A percentile compares a stretch with the other conserved stretches of the same genome.
Evolutionary conservation across 257 asterid genomes (phyloP).

Genomic region (Solanum megistacrolobum): DNA sequence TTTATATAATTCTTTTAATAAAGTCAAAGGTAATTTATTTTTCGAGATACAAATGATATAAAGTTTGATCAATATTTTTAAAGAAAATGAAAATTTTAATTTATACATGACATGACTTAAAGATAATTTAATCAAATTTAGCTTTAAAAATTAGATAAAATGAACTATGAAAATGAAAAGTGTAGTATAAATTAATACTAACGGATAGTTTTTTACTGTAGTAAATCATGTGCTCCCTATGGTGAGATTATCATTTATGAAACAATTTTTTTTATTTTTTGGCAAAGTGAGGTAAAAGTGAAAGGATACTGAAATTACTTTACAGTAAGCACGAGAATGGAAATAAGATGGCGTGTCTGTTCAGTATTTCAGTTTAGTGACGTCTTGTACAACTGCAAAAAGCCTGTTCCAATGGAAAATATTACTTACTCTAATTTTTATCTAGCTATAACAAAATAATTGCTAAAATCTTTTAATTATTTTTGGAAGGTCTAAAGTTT

Average conservation of each 20-base stretch:
- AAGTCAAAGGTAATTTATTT: background rate
- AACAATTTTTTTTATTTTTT: background rate
- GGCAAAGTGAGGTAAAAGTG: conserved; percentile 9
- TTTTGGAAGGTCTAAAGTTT: background rate
- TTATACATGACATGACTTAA: too few relatives aligned
- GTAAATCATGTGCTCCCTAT: conserved; percentile 13
- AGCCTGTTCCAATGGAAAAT: conserved; percentile 1
- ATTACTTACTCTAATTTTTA: background rate
- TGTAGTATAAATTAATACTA: too few relatives aligned
- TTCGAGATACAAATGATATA: too few relatives aligned
- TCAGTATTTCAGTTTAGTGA: conserved; percentile 19
- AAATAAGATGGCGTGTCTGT: conserved; percentile 19
- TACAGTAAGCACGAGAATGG: conserved; percentile 23
- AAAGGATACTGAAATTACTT: conserved; percentile 9
- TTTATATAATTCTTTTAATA: background rate
- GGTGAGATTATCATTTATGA: conserved; percentile 8
- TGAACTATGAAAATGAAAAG: too few relatives aligned
- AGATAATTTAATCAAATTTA: too few relatives aligned
- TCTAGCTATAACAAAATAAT: background rate
- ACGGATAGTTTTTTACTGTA: background rate
- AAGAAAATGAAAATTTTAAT: too few relatives aligned
- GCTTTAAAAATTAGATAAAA: too few relatives aligned
- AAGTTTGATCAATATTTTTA: too few relatives aligned
- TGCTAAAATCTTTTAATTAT: background rate
- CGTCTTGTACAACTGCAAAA: conserved; percentile 14